These are phyloP conservation scores for Coelastrella sp. DNA, from an alignment of 139 green algal species.

Conservation along the genomic window DNA sequence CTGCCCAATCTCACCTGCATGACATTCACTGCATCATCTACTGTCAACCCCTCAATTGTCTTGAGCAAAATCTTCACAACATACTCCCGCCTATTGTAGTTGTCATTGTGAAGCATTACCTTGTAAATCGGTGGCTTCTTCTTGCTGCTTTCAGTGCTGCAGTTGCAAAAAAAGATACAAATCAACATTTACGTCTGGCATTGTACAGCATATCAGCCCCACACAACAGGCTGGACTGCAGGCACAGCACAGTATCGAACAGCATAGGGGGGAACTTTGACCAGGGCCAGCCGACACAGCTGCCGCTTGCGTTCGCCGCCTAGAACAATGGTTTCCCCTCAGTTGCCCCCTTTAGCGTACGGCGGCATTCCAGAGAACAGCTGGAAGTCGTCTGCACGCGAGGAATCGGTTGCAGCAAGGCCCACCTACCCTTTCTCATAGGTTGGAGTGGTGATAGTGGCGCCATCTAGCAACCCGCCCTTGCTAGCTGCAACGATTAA, in stretches of 20 bases:
- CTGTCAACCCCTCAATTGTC: constrained; percentile 81
- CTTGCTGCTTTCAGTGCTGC: constrained; percentile 55
- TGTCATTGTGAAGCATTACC: constrained; percentile 93
- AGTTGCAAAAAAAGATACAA: neutral
- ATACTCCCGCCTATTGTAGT: constrained; percentile 94
- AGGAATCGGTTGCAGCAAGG: neutral
- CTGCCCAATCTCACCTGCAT: constrained; percentile 83
- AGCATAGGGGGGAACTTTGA: no score
- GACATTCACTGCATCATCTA: constrained; percentile 91
- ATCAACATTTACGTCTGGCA: neutral
- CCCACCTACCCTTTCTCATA: constrained; percentile 14
- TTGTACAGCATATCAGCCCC: neutral
- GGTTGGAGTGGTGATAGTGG: constrained; percentile 35
- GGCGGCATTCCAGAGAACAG: neutral
- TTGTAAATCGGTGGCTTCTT: constrained; percentile 86
- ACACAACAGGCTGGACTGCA: neutral
- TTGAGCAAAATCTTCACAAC: constrained; percentile 95
- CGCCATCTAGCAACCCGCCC: constrained; percentile 32
- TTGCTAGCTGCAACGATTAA: constrained; percentile 22
- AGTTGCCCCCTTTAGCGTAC: neutral
- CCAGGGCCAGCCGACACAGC: no score
- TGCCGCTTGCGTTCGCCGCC: no score
- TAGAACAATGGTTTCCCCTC: no score
- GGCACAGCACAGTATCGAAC: neutral
- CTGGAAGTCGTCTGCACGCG: neutral